Percentiles rank a stretch among this genome's conserved stretches.
Conservation (phyloP, 495 filamentous ascomycete genomes). For the Baudoinia panamericana region DNA sequence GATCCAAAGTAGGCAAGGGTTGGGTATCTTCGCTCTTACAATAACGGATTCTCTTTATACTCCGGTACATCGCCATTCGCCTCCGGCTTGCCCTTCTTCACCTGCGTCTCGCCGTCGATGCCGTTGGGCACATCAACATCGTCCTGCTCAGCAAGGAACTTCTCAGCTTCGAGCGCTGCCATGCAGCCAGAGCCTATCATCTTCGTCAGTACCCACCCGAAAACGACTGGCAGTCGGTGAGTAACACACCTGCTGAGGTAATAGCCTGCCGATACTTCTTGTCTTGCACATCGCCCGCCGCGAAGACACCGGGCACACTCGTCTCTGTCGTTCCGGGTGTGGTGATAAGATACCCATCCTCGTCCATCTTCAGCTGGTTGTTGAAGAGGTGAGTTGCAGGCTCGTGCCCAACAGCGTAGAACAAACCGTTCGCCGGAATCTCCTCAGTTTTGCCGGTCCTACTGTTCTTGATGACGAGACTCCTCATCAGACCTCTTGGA, state of each 20-base stretch:
- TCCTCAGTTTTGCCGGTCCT: conserved; percentile 63
- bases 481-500: conserved; percentile 64
- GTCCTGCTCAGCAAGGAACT: conserved; percentile 69
- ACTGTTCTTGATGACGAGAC: conserved; percentile 68
- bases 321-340: conserved; percentile 80
- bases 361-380: conserved; percentile 73
- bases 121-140: conserved; percentile 30
- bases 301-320: conserved; percentile 84
- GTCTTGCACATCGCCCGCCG: conserved; percentile 95
- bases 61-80: conserved; percentile 42
- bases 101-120: conserved; percentile 29
- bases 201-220: not conserved
- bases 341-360: conserved; percentile 79
- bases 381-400: conserved; percentile 80
- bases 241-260: conserved; percentile 84
- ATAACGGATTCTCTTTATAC: conserved; percentile 49
- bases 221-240: no score
- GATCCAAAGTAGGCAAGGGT: no score
- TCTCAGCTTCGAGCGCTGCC: conserved; percentile 89
- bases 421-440: conserved; percentile 80
- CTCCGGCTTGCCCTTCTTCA: conserved; percentile 34
- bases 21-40: conserved; percentile 32
- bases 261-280: conserved; percentile 97
- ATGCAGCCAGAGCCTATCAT: conserved; percentile 74
- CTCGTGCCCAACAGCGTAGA: conserved; percentile 96